These are phyloP conservation scores for Fimicolochytrium jonesii DNA, from an alignment of 192 early-diverging fungal genomes.

Conservation along the genomic window DNA sequence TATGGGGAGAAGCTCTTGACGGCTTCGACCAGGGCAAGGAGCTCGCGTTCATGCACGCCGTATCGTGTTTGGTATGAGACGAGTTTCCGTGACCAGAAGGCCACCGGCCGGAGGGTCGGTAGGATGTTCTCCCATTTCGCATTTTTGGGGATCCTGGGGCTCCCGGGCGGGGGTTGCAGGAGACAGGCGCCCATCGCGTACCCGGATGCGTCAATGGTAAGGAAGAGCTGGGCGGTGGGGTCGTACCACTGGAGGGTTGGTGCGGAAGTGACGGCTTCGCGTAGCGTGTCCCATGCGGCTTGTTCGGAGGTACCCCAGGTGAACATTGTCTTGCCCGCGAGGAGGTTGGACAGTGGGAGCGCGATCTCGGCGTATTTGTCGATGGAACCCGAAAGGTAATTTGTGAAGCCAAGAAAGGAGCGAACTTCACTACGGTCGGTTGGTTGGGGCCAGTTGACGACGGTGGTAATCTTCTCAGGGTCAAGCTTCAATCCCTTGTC, in stretches of 20 bases:
- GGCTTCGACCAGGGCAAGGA: slow-evolving; percentile 17
- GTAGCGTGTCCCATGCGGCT: background rate
- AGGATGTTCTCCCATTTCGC: no score
- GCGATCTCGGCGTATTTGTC: slow-evolving; percentile 10
- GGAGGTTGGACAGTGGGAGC: slow-evolving; percentile 1
- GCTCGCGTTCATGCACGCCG: slow-evolving; percentile 19
- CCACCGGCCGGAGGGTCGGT: background rate
- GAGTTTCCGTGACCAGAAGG: slow-evolving; percentile 20
- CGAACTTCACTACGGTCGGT: background rate
- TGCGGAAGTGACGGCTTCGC: slow-evolving; percentile 1
- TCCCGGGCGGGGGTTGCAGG: background rate
- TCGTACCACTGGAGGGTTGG: slow-evolving; percentile 2
- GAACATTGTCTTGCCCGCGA: background rate
- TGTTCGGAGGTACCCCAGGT: background rate
- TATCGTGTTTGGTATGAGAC: slow-evolving; percentile 1
- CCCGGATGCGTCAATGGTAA: slow-evolving; percentile 7
- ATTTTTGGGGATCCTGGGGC: background rate
- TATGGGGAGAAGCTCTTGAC: no score
- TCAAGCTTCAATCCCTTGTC: slow-evolving; percentile 24
- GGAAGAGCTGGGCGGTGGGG: background rate
- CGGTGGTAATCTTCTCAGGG: slow-evolving; percentile 22
- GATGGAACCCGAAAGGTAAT: slow-evolving; percentile 2
- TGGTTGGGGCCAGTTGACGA: slow-evolving; percentile 2
- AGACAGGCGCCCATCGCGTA: slow-evolving; percentile 3
- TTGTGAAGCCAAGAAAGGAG: slow-evolving; percentile 14